A percentile compares a stretch with the other conserved stretches of the same genome.
Evolutionary conservation across 1,284 basidiomycete species (phyloP).

Genomic region (Pisolithus thermaeus): DNA sequence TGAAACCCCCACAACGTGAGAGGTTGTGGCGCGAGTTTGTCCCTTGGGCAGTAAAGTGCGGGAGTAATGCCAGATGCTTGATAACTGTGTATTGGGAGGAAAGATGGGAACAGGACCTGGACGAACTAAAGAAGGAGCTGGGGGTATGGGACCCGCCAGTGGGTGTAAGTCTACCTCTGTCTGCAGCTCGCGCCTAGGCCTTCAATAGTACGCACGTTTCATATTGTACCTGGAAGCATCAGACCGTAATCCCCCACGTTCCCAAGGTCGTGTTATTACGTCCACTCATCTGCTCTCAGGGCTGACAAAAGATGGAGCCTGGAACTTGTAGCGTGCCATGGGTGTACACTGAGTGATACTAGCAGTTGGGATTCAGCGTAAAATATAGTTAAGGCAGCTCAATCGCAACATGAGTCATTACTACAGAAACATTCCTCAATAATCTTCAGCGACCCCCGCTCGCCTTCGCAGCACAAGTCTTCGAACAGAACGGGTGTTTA

Average conservation of each 20-base stretch:
- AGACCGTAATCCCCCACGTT: too few species aligned
- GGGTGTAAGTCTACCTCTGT: slow-evolving; percentile 18
- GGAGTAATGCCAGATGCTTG: slow-evolving; percentile 66
- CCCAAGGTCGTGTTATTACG: too few species aligned
- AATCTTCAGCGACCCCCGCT: slow-evolving; percentile 13
- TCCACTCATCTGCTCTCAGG: too few species aligned
- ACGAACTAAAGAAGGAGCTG: slow-evolving; percentile 75
- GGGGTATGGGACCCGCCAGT: slow-evolving; percentile 76
- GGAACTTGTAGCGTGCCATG: too few species aligned
- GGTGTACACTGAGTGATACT: too few species aligned
- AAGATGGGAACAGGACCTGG: slow-evolving; percentile 82
- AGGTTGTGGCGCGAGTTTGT: slow-evolving; percentile 75
- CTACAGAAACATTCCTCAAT: background rate
- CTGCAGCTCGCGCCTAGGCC: background rate
- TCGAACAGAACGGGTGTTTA: slow-evolving; percentile 31
- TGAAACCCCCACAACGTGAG: slow-evolving; percentile 50
- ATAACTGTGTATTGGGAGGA: slow-evolving; percentile 96
- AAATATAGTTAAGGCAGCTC: background rate
- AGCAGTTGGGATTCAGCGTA: too few species aligned
- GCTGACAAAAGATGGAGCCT: too few species aligned
- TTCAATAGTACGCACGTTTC: too few species aligned
- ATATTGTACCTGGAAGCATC: too few species aligned
- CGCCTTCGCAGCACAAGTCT: slow-evolving; percentile 26
- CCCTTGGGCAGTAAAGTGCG: slow-evolving; percentile 86
- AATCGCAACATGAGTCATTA: too few species aligned